Conservation (phyloP, 1,139 yeast genomes). For the Meyerozyma sp. region DNA sequence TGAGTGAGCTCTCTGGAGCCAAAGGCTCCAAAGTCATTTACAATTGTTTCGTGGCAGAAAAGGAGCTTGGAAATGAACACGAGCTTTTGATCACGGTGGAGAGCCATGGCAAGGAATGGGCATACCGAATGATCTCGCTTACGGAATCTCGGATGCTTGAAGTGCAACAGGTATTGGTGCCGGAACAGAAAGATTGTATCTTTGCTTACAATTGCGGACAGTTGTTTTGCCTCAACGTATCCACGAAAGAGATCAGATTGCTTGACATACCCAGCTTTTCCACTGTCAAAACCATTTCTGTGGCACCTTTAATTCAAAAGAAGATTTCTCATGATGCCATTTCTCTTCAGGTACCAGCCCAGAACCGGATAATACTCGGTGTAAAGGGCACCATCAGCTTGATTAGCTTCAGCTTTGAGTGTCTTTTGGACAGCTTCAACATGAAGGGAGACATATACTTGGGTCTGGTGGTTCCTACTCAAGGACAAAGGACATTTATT, state of each 20-base stretch:
- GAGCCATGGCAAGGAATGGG: conserved; percentile 9
- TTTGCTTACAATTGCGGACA: conserved; percentile 24
- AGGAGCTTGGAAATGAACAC: conserved; percentile 8
- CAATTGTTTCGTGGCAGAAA: conserved; percentile 18
- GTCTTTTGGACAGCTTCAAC: conserved; percentile 35
- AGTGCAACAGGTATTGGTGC: conserved; percentile 11
- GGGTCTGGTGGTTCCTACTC: conserved; percentile 33
- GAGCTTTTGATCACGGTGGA: conserved; percentile 22
- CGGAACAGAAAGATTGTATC: conserved; percentile 5
- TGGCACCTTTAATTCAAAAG: conserved; percentile 13
- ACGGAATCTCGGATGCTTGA: conserved; percentile 17
- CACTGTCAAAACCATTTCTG: conserved; percentile 14
- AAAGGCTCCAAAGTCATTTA: conserved; percentile 13
- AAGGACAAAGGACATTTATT: conserved; percentile 37
- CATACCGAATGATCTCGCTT: conserved; percentile 20
- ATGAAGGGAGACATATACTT: conserved; percentile 23
- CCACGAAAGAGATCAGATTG: conserved; percentile 13
- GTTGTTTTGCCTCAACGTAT: conserved; percentile 20
- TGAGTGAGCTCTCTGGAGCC: conserved; percentile 1
- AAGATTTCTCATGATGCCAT: conserved; percentile 6
- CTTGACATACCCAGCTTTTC: conserved; percentile 20
- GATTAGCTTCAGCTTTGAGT: conserved; percentile 39
- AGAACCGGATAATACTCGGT: conserved; percentile 40
- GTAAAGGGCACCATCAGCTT: conserved; percentile 34
- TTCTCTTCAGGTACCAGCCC: conserved; percentile 28